phyloP scores from a whole-genome alignment of 305 asterid species.

The Fraxinus platypoda region DNA sequence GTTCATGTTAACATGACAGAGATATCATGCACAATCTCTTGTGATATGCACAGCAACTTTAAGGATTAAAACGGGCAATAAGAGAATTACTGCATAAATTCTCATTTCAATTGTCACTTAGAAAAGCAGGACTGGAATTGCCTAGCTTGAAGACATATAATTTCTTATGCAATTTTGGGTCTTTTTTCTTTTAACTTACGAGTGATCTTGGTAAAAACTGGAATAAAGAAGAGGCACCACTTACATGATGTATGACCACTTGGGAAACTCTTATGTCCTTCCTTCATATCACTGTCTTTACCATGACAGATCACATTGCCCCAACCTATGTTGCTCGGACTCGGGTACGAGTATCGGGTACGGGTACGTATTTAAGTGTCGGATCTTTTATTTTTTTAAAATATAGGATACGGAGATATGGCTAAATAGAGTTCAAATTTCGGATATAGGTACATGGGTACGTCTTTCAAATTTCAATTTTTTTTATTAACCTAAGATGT shows the following conservation, averaged over 20 bases:
- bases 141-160: neutral
- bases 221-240: constrained; percentile 23
- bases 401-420: too few species aligned
- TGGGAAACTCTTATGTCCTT: constrained; percentile 98
- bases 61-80: neutral
- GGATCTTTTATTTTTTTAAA: too few species aligned
- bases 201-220: neutral
- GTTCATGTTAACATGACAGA: too few species aligned
- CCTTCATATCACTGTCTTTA: constrained; percentile 62
- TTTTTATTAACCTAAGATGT: too few species aligned
- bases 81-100: neutral
- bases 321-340: constrained; percentile 14
- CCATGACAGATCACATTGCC: constrained; percentile 84
- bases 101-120: neutral
- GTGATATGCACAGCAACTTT: neutral
- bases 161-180: neutral
- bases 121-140: neutral
- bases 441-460: too few species aligned
- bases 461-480: too few species aligned
- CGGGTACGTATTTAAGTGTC: too few species aligned
- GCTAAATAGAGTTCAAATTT: too few species aligned
- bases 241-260: constrained; percentile 56
- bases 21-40: neutral
- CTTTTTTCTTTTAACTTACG: neutral
- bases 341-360: too few species aligned